Base-by-base conservation (phyloP, 2,329 filamentous ascomycete genomes). In the Aureobasidium sp. region DNA sequence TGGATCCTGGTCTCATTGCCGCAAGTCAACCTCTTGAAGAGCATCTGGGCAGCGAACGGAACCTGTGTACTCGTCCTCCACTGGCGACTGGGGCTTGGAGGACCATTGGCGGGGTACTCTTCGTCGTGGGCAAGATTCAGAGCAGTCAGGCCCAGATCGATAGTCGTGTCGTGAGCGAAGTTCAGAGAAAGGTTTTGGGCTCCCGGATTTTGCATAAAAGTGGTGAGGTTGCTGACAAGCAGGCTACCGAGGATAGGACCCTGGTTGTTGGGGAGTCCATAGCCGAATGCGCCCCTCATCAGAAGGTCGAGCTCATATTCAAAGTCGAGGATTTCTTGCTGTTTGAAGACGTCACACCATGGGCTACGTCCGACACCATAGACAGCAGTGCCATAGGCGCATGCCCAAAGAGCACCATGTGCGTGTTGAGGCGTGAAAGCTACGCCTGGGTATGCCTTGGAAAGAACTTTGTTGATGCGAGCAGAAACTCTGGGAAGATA, bases 111-210 rank as follows among this genome's bases (percentile, higher is more conserved):
- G 21, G 54, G 54, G 17, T 56, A 56, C 14, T 17, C 10, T 6
- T n/a, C 8, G 17, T 56, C 54, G n/a, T 47, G 22, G 7, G 49
- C 54, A 6, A 56, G 49, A 25, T 49, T 49, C 2, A 56, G 32
- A 25, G 54, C 54, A 7, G 54, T 53, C 1, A 56, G 29, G 12
- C 54, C 54, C n/a, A 56, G 49, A 29, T 56, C 54, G 25, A 56
- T 56, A n/a, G 54, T 56, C 16, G 54, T 53, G 41, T 56, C 54
- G 35, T 56, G 54, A 4, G 48, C 54, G 25, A 56, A 56, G 21
- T 52, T 56, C n/a, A 56, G 17, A 6, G 48, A 56, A 4, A 56
- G 35, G 21, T 53, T 56, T 30, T 53, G 38, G 6, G 32, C 25
- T 4, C 21, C 12, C 5, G 50, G 16, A 8, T 40, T 22, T 25